A percentile compares a stretch with the other conserved stretches of the same genome.
These are phyloP conservation scores for Candida succiphila DNA, from an alignment of 805 yeast species.

Conservation along the genomic window DNA sequence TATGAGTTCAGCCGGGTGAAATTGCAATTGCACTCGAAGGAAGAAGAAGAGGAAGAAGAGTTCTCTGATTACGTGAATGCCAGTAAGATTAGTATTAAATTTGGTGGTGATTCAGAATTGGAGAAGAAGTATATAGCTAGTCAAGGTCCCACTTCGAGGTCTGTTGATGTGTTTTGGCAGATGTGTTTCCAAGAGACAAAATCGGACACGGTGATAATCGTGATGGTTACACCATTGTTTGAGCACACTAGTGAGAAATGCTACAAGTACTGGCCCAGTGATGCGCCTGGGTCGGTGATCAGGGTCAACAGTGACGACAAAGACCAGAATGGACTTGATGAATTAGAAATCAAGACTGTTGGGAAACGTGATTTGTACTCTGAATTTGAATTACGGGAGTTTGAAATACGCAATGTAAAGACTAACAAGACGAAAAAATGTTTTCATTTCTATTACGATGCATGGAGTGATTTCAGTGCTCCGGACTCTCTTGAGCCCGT, in stretches of 20 bases:
- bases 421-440: constrained; percentile 22
- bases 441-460: constrained; percentile 29
- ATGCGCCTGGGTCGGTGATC: constrained; percentile 3
- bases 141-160: constrained; percentile 48
- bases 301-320: neutral
- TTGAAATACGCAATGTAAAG: no score
- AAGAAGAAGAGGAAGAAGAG: constrained; percentile 8
- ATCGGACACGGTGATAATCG: constrained; percentile 31
- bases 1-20: constrained; percentile 51
- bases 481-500: constrained; percentile 27
- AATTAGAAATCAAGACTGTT: neutral
- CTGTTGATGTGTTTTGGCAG: constrained; percentile 38
- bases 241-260: constrained; percentile 33
- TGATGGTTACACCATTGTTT: constrained; percentile 65
- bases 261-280: constrained; percentile 26
- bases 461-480: constrained; percentile 35
- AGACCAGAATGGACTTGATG: constrained; percentile 1
- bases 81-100: constrained; percentile 16
- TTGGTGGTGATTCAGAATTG: constrained; percentile 2
- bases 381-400: neutral
- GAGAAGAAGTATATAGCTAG: constrained; percentile 46
- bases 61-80: constrained; percentile 29
- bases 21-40: constrained; percentile 25
- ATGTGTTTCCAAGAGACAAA: constrained; percentile 19
- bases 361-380: neutral